Evolutionary conservation across 2,329 filamentous ascomycete species (phyloP).

Genomic region (Knufia fluminis): DNA sequence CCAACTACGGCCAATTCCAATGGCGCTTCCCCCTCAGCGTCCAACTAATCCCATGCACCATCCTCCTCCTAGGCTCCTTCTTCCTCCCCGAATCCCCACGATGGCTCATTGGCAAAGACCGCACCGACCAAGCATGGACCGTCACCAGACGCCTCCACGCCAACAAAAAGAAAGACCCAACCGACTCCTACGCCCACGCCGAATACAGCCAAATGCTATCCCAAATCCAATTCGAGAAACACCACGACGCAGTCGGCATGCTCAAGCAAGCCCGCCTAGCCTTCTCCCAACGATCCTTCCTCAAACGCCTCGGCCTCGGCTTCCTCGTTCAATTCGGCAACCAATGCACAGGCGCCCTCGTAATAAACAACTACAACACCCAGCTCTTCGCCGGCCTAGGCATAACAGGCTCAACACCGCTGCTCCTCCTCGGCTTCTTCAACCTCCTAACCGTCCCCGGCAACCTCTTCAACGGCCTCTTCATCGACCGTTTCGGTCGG

Average conservation of each 20-base stretch:
- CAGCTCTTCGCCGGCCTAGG: conserved; percentile 9
- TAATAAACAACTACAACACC: conserved; percentile 9
- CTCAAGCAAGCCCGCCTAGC: conserved; percentile 4
- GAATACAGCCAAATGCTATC: conserved; percentile 11
- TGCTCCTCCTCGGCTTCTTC: conserved; percentile 6
- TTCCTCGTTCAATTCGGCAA: conserved; percentile 1
- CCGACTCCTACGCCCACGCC: conserved; percentile 8
- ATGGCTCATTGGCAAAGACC: conserved; percentile 49
- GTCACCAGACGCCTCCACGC: conserved; percentile 9
- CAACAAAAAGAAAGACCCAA: not conserved
- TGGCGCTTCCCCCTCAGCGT: conserved; percentile 46
- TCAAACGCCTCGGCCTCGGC: not conserved
- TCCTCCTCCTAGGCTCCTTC: conserved; percentile 39
- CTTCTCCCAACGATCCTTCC: conserved; percentile 11
- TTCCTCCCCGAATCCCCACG: conserved; percentile 31
- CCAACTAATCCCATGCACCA: conserved; percentile 43
- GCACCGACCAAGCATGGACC: conserved; percentile 36
- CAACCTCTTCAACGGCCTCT: conserved; percentile 2
- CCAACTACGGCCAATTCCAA: conserved; percentile 42
- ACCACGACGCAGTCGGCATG: conserved; percentile 7
- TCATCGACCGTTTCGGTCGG: not conserved
- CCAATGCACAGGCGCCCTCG: conserved; percentile 12
- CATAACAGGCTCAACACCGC: not conserved
- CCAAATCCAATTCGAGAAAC: conserved; percentile 11
- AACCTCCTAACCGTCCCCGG: conserved; percentile 1